Base-by-base conservation (phyloP, 345 rosid species). In the Excoecaria agallocha region DNA sequence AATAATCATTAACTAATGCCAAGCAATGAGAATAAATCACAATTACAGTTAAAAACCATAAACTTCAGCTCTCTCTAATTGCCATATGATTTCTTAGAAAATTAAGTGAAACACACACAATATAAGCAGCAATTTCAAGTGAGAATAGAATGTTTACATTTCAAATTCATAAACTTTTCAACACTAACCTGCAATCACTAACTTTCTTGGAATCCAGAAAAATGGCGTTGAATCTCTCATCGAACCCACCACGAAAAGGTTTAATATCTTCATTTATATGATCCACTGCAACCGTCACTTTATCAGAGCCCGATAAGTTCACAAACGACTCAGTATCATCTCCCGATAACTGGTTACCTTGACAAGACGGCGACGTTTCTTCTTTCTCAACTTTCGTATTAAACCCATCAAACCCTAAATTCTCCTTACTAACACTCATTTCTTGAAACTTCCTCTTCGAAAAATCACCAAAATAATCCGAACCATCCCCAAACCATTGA, bases 201-300 rank as follows among this genome's bases (percentile, higher is more conserved):
- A 12, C 13, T 12, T 25, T 48, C 9, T 70, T 38, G 15, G 68
- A 60, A 49, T 52, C 76, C 19, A 73, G 17, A n/a, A 51, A 62
- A 12, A 38, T n/a, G 1, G 61, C n/a, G 13, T 52, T 30, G 8
- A 37, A 11, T 51, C 69, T 41, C 16, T 35, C 77, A 65, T 12
- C 35, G 15, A 65, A 74, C 19, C n/a, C n/a, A n/a, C n/a, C n/a
- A n/a, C n/a, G n/a, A n/a, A n/a, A n/a, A n/a, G n/a, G n/a, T n/a
- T n/a, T n/a, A n/a, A n/a, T n/a, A n/a, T n/a, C n/a, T n/a, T n/a
- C n/a, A n/a, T n/a, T n/a, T n/a, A n/a, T n/a, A n/a, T n/a, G n/a
- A n/a, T n/a, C n/a, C n/a, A n/a, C 48, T 1, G 73, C 61, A 30
- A 68, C 35, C 45, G 58, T 5, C 59, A 25, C 45, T 35, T 50